phyloP scores from a whole-genome alignment of 371 early-diverging fungal genomes.

The Polyrhizophydium stewartii region DNA sequence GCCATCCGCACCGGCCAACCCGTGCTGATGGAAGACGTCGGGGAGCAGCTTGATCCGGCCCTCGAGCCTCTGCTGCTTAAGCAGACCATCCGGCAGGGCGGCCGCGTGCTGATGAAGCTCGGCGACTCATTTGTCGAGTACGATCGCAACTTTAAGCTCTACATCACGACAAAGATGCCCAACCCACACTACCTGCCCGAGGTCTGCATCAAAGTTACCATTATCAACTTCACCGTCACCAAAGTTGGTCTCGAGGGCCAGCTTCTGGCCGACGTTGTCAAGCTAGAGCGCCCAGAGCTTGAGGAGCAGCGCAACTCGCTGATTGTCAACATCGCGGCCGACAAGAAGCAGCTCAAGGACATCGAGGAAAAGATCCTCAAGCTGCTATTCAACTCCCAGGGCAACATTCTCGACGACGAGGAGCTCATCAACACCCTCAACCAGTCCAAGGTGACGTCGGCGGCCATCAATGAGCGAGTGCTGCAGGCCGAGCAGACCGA shows the following conservation, averaged over 20 bases:
- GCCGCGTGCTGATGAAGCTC: constrained; percentile 47
- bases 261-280: constrained; percentile 55
- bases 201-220: constrained; percentile 56
- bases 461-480: constrained; percentile 52
- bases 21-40: constrained; percentile 52
- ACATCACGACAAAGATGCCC: constrained; percentile 51
- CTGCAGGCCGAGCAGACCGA: constrained; percentile 49
- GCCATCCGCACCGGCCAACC: constrained; percentile 49
- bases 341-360: constrained; percentile 52
- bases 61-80: constrained; percentile 49
- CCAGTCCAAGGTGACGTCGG: constrained; percentile 55
- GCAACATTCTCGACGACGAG: constrained; percentile 57
- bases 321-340: constrained; percentile 48
- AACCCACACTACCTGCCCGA: constrained; percentile 59
- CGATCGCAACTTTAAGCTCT: constrained; percentile 52
- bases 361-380: constrained; percentile 55
- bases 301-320: constrained; percentile 52
- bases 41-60: constrained; percentile 51
- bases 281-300: constrained; percentile 49
- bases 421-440: constrained; percentile 54
- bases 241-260: constrained; percentile 49
- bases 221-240: constrained; percentile 59
- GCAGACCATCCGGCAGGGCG: constrained; percentile 49
- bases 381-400: constrained; percentile 49
- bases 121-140: constrained; percentile 54